Evolutionary conservation across 805 yeast species (phyloP).

Genomic region (Starmerella bombi): DNA sequence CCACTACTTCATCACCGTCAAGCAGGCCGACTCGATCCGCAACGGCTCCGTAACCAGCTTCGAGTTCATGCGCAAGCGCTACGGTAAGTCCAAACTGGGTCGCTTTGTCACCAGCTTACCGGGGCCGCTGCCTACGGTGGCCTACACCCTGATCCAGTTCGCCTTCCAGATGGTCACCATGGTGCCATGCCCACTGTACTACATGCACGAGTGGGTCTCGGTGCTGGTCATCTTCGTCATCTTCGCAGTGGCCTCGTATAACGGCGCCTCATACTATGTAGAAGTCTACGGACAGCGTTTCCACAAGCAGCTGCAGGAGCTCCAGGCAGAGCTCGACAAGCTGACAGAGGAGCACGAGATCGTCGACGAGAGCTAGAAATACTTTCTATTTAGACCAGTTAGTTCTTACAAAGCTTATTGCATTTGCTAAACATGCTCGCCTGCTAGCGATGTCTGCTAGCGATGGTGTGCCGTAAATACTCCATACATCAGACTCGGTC

Average conservation of each 20-base stretch:
- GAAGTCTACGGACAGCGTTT: conserved; percentile 84
- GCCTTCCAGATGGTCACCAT: conserved; percentile 75
- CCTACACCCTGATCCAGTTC: conserved; percentile 77
- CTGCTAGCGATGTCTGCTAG: no score
- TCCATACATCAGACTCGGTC: no score
- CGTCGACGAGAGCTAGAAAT: no score
- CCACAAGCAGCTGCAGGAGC: conserved; percentile 65
- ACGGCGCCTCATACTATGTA: conserved; percentile 90
- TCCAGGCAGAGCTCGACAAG: conserved; percentile 57
- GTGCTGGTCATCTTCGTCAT: conserved; percentile 54
- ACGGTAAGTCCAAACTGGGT: conserved; percentile 54
- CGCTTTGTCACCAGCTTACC: conserved; percentile 69
- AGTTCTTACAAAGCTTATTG: no score
- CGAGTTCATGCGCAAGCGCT: conserved; percentile 63
- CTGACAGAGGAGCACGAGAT: conserved; percentile 32
- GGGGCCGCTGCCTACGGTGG: conserved; percentile 72
- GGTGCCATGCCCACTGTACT: conserved; percentile 85
- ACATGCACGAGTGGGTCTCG: conserved; percentile 52
- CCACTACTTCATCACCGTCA: conserved; percentile 83
- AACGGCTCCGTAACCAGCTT: conserved; percentile 81
- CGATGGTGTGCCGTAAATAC: no score
- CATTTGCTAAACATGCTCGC: no score
- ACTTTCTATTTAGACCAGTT: no score
- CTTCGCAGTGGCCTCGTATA: conserved; percentile 69
- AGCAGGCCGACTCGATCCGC: conserved; percentile 63